A percentile compares a stretch with the other conserved stretches of the same genome.
These are phyloP conservation scores for Eimeria brunetti DNA, from an alignment of 169 alveolate genomes.

Conservation along the genomic window DNA sequence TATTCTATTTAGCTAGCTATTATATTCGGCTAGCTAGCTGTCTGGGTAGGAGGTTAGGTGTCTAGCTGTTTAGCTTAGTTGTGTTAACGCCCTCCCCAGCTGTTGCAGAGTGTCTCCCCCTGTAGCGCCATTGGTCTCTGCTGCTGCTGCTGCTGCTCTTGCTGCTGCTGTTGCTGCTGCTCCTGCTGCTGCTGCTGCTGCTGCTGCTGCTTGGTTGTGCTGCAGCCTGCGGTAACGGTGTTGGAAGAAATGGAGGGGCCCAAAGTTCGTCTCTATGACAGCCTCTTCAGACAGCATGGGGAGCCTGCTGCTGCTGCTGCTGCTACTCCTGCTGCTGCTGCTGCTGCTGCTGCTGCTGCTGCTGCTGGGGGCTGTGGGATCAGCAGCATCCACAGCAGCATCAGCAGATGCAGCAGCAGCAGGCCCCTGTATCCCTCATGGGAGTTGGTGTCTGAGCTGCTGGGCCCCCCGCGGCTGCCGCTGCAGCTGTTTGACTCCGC, in stretches of 20 bases:
- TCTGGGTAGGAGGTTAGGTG: neutral
- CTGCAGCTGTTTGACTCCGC: conserved; percentile 7
- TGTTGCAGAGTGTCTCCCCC: too few relatives aligned
- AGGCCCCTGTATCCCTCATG: conserved; percentile 29
- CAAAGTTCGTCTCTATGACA: conserved; percentile 59
- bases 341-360: neutral
- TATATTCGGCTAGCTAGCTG: neutral
- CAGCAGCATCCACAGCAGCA: neutral
- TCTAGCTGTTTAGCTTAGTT: neutral
- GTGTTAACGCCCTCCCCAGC: too few relatives aligned
- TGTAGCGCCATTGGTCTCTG: too few relatives aligned
- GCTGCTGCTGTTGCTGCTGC: neutral
- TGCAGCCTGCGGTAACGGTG: conserved; percentile 73
- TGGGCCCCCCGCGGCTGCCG: conserved; percentile 45
- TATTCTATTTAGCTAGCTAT: too few relatives aligned
- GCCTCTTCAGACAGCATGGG: conserved; percentile 46
- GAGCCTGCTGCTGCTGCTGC: neutral
- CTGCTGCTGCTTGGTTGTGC: neutral
- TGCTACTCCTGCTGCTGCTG: conserved; percentile 41
- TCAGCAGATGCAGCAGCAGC: neutral
- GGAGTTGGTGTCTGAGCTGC: conserved; percentile 19
- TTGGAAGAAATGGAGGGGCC: conserved; percentile 37
- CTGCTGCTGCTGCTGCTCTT: neutral
- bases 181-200: conserved; percentile 27
- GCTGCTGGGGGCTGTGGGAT: neutral